Percentiles rank a stretch among this genome's conserved stretches.
Conservation (phyloP, 1,284 basidiomycete species). For the Leucoagaricus sp. region DNA sequence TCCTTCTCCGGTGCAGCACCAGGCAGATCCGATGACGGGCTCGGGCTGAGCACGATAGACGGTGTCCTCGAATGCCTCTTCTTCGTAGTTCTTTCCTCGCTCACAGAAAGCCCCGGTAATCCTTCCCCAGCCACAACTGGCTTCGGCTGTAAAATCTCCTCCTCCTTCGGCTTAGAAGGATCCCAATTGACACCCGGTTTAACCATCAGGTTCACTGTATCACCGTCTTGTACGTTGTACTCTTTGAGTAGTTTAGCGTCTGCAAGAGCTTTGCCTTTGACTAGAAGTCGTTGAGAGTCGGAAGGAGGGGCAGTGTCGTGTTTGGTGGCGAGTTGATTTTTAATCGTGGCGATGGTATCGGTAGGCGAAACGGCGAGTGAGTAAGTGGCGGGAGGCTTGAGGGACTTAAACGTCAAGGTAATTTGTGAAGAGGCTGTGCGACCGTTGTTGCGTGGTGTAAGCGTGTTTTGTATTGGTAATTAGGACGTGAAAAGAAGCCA, state of each 20-base stretch:
- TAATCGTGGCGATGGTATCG: slow-evolving; percentile 80
- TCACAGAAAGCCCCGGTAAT: slow-evolving; percentile 21
- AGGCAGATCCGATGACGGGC: slow-evolving; percentile 50
- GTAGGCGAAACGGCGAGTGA: slow-evolving; percentile 70
- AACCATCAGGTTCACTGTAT: slow-evolving; percentile 81
- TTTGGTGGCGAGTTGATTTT: slow-evolving; percentile 61
- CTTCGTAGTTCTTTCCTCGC: slow-evolving; percentile 17
- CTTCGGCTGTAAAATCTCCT: slow-evolving; percentile 10
- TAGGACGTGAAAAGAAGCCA: slow-evolving; percentile 1
- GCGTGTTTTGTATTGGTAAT: not conserved
- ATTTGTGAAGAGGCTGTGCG: slow-evolving; percentile 48
- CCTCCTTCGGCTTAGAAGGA: slow-evolving; percentile 38
- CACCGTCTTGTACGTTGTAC: slow-evolving; percentile 79
- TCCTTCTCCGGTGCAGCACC: slow-evolving; percentile 50
- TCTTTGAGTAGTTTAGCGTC: slow-evolving; percentile 88
- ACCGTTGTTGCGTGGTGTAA: not conserved
- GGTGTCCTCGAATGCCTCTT: slow-evolving; percentile 64
- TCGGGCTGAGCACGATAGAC: slow-evolving; percentile 74
- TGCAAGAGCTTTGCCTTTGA: slow-evolving; percentile 90
- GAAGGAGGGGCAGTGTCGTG: slow-evolving; percentile 68
- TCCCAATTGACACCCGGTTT: slow-evolving; percentile 78
- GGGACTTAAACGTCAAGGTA: slow-evolving; percentile 81
- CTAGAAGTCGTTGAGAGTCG: slow-evolving; percentile 78
- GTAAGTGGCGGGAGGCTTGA: slow-evolving; percentile 82
- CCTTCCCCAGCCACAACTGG: not conserved